Conservation (phyloP, 2,329 filamentous ascomycete genomes). For the Dothistroma pini region DNA sequence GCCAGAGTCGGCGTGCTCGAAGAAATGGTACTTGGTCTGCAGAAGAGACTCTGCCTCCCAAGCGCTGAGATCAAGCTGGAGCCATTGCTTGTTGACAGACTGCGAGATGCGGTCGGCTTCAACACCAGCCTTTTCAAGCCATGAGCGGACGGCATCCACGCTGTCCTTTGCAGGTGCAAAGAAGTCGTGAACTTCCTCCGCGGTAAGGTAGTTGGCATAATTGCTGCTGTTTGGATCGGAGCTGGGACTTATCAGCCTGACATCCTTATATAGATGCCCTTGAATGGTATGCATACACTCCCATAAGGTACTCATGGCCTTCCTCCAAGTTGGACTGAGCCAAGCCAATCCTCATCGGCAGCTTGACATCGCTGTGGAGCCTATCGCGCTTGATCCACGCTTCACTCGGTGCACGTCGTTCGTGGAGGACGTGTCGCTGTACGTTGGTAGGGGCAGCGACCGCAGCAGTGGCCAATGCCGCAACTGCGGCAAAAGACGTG, state of each 20-base stretch:
- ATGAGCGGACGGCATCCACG: conserved; percentile 37
- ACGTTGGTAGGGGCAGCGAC: conserved; percentile 20
- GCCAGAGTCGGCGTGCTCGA: conserved; percentile 55
- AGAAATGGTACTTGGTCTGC: conserved; percentile 54
- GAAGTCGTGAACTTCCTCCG: conserved; percentile 40
- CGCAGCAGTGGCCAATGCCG: conserved; percentile 12
- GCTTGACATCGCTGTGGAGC: conserved; percentile 23
- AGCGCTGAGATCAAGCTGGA: conserved; percentile 43
- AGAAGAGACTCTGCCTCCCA: conserved; percentile 39
- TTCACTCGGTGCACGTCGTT: conserved; percentile 37
- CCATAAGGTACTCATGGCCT: conserved; percentile 21
- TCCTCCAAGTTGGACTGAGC: conserved; percentile 20
- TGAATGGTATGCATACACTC: conserved; percentile 11
- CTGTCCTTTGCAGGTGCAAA: conserved; percentile 39
- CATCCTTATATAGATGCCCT: not conserved
- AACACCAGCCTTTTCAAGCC: conserved; percentile 38
- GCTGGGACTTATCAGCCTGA: not conserved
- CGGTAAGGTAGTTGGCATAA: conserved; percentile 41
- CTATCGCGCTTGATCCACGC: conserved; percentile 41
- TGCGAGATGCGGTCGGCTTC: conserved; percentile 33
- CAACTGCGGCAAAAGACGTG: conserved; percentile 15
- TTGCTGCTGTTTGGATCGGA: conserved; percentile 27
- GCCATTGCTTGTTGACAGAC: conserved; percentile 37
- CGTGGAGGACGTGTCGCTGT: conserved; percentile 41
- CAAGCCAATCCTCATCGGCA: conserved; percentile 30